Evolutionary conservation across 169 alveolate genomes (phyloP), one percentile per base, ranked within the genome.

Genomic region (Theileria orientalis): DNA sequence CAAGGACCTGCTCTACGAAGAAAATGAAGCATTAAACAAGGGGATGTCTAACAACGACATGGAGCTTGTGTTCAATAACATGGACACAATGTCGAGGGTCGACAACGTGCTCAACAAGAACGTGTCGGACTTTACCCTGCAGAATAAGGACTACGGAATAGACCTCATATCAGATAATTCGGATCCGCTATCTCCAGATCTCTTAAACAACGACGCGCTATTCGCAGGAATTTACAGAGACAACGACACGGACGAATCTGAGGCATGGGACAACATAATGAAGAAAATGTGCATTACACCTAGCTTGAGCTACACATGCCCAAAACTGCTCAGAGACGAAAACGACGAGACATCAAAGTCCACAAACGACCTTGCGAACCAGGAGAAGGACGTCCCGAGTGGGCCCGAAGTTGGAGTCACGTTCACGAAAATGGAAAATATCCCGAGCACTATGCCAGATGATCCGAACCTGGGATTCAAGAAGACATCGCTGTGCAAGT

Each of bases 401-500:
- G 42, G 21, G 37, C 14, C 66, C 14, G 37, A 56, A 29, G 16
- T 40, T n/a, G 41, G 44, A 56, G 21, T 56, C 32, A 33, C 37
- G 14, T 32, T 56, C 16, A 56, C 14, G 44, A 23, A 27, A 25
- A 56, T n/a, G 37, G 66, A 56, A n/a, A 56, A 56, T 32, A 13
- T 56, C 11, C 66, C 66, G 21, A 68, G 37, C 40, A 68, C n/a
- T 6, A 30, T 68, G 23, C 76, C 76, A 7, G 32, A 25, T 8
- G 76, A 68, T 16, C 68, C 76, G 35, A 68, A 68, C 56, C 46
- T 68, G 46, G 76, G 76, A 16, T 68, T 68, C 41, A 68, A 68
- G 56, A 49, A 77, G 57, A 86, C 92, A 0, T 83, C 87, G 40
- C 30, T 86, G 13, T 86, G 92, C 66, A 78, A 83, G 49, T 68